phyloP scores from a whole-genome alignment of 495 filamentous ascomycete genomes.

The Extremus antarcticus region DNA sequence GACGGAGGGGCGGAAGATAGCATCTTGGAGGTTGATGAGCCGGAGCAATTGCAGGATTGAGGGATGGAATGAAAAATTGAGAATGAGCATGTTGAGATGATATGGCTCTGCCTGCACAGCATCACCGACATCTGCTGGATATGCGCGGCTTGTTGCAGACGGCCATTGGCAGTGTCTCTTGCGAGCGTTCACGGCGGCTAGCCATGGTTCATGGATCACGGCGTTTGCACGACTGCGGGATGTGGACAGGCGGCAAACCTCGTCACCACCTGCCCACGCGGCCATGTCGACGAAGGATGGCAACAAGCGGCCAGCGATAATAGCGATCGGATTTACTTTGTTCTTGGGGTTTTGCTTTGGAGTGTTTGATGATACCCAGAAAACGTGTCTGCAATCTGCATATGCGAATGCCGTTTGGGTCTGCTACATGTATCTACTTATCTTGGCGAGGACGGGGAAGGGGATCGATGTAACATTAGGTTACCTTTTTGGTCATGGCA shows the following conservation, averaged over 20 bases:
- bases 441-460: too few species aligned
- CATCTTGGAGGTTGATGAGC: not conserved
- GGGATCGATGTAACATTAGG: too few species aligned
- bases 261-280: not conserved
- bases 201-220: not conserved
- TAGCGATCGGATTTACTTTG: not conserved
- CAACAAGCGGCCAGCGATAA: not conserved
- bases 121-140: too few species aligned
- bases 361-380: not conserved
- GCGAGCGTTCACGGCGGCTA: not conserved
- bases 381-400: not conserved
- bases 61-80: too few species aligned
- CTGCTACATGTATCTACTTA: too few species aligned
- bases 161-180: too few species aligned
- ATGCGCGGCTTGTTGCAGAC: too few species aligned
- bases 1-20: constrained; percentile 3
- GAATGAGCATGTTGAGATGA: too few species aligned
- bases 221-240: not conserved
- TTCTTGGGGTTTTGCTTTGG: not conserved
- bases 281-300: not conserved
- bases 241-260: not conserved
- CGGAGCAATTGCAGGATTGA: not conserved
- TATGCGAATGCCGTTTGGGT: too few species aligned
- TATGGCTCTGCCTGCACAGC: too few species aligned
- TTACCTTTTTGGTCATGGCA: too few species aligned